Conservation (phyloP, 352 stramenopile species). For the Phytophthora pisi region DNA sequence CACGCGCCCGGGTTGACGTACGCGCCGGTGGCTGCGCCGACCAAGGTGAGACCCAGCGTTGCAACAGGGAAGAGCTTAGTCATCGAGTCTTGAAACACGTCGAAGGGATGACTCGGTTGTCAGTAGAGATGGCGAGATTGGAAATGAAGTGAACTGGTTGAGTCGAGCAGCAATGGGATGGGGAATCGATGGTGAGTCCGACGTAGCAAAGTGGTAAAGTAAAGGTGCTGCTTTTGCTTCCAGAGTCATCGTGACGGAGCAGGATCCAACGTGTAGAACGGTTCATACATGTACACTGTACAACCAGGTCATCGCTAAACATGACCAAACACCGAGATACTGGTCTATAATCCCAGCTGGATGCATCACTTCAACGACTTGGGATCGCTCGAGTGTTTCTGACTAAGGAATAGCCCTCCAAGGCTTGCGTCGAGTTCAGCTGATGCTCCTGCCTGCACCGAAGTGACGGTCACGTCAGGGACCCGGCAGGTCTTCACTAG, state of each 20-base stretch:
- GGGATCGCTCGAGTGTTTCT: background rate
- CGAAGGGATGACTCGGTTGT: background rate
- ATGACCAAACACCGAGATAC: too few relatives aligned
- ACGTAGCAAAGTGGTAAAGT: too few relatives aligned
- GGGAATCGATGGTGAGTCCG: background rate
- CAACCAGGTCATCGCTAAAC: too few relatives aligned
- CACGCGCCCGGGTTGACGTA: conserved; percentile 23
- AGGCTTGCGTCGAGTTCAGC: background rate
- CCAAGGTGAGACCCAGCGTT: conserved; percentile 7
- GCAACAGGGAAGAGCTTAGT: background rate
- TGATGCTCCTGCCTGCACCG: background rate
- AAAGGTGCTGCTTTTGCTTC: background rate
- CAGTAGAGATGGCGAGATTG: background rate
- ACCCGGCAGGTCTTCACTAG: background rate
- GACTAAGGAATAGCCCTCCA: background rate
- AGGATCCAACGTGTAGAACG: too few relatives aligned
- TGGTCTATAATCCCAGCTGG: background rate
- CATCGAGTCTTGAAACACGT: background rate
- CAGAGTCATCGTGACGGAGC: background rate
- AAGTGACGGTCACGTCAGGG: background rate
- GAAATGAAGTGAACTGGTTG: background rate
- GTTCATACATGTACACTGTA: too few relatives aligned
- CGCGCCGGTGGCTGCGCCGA: conserved; percentile 3
- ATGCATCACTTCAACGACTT: background rate
- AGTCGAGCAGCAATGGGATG: background rate